These are phyloP conservation scores for Penicillium manginii DNA, from an alignment of 495 filamentous ascomycete genomes.

Conservation along the genomic window DNA sequence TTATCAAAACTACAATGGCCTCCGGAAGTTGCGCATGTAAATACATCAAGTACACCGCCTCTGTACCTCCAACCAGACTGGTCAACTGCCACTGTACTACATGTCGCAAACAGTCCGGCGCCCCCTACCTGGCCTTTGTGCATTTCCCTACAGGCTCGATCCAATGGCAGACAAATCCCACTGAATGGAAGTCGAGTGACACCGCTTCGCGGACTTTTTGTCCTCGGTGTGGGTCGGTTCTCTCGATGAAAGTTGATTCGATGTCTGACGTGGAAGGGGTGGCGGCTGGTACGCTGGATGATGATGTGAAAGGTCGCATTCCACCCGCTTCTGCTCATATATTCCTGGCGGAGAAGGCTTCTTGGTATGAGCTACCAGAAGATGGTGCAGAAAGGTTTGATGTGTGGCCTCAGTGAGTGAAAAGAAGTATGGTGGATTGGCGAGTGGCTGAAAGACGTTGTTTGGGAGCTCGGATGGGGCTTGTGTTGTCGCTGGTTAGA, in stretches of 20 bases:
- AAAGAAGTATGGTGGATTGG: neutral
- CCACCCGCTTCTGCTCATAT: constrained; percentile 28
- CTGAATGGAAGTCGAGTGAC: constrained; percentile 21
- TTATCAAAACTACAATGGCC: constrained; percentile 13
- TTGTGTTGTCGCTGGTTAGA: no score
- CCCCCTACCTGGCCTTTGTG: constrained; percentile 33
- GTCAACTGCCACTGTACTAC: constrained; percentile 36
- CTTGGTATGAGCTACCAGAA: constrained; percentile 33
- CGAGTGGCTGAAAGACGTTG: neutral
- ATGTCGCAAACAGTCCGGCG: constrained; percentile 37
- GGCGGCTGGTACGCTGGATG: constrained; percentile 36
- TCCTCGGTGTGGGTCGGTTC: constrained; percentile 31
- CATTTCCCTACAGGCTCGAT: constrained; percentile 23
- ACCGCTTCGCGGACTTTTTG: constrained; percentile 34
- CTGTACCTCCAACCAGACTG: constrained; percentile 17
- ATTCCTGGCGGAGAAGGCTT: constrained; percentile 31
- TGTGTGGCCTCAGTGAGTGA: neutral
- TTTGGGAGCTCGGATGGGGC: neutral
- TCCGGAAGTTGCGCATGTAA: constrained; percentile 36
- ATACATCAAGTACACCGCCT: constrained; percentile 27
- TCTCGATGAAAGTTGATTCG: constrained; percentile 31
- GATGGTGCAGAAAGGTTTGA: constrained; percentile 28
- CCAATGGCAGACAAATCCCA: constrained; percentile 26
- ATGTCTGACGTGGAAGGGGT: constrained; percentile 15
- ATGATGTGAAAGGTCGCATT: constrained; percentile 16